Conservation (phyloP, 2,329 filamentous ascomycete genomes). For the Clarireedia homoeocarpa region DNA sequence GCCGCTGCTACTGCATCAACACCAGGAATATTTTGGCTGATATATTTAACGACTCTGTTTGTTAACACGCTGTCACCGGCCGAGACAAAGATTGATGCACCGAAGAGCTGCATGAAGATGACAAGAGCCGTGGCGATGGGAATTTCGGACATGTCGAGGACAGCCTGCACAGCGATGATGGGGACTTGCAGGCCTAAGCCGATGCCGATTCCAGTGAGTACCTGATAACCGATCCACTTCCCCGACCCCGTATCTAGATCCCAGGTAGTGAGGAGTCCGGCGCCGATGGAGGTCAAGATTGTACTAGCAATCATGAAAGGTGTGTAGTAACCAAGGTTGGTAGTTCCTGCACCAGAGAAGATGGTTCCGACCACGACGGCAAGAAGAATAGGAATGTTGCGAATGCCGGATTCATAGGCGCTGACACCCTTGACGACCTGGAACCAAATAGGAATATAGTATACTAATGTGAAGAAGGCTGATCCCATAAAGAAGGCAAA, state of each 20-base stretch:
- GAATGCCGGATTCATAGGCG: constrained; percentile 36
- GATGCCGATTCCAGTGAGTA: neutral
- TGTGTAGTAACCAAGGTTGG: constrained; percentile 28
- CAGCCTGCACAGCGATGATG: neutral
- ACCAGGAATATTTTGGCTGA: too few relatives aligned
- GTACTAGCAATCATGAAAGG: constrained; percentile 13
- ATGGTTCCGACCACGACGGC: constrained; percentile 22
- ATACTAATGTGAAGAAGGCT: constrained; percentile 13
- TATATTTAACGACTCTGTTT: too few relatives aligned
- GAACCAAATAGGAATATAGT: constrained; percentile 41
- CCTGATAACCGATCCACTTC: neutral
- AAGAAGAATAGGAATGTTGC: constrained; percentile 29
- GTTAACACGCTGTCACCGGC: too few relatives aligned
- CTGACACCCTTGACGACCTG: constrained; percentile 36
- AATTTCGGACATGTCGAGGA: neutral
- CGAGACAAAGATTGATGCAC: too few relatives aligned
- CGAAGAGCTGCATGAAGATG: too few relatives aligned
- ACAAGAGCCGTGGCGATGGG: too few relatives aligned
- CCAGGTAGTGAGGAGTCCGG: neutral
- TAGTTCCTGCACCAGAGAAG: constrained; percentile 15
- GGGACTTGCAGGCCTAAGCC: neutral
- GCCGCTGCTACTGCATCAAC: too few relatives aligned
- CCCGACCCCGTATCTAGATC: neutral
- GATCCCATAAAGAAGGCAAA: neutral
- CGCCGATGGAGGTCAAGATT: neutral